Evolutionary conservation across 208 protist species (phyloP), one percentile per base, ranked within the genome.

Genomic region (Vickermania spadyakhi): DNA sequence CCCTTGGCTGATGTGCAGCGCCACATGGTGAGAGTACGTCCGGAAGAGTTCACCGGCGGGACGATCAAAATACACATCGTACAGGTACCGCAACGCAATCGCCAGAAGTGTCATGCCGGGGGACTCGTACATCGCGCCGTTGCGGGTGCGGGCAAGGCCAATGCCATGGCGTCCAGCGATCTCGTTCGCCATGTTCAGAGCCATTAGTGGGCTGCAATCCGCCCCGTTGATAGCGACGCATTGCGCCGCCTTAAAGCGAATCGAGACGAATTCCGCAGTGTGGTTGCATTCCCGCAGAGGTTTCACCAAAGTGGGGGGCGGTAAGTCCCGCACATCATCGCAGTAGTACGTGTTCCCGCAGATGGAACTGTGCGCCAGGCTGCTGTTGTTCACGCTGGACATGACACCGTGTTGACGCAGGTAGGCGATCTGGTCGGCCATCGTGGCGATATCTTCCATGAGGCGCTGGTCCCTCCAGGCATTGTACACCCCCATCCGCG

Each of bases 401-500:
- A 87, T 76, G 62, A 96, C 84, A 56, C 78, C 82, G 68, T 88
- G 73, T 61, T 73, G 68, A 57, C 67, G 60, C 53, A 96, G 62
- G 74, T 79, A 95, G 26, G 69, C 66, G 26, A 91, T 76, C 78
- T 94, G 90, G 28, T 94, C 79, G 2, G 73, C 71, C 36, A 73
- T 66, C n/a, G 73, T 75, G 11, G 71, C 53, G 63, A 93, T 93
- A 62, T 95, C 85, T 66, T 90, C 73, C 69, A 95, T 75, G 2
- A 96, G 79, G 22, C 75, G 72, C 14, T 64, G 58, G 72, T 96
- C 91, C 23, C 86, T 75, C 91, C 91, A 96, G 28, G 91, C 86
- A 66, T 92, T 92, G 77, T 95, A 96, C 18, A 95, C 84, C 13
- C 72, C 76, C 81, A 96, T 93, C 62, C 81, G 72, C 5, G 91